These are phyloP conservation scores for Castanea mollissima DNA, from an alignment of 306 rosid species.

Conservation along the genomic window DNA sequence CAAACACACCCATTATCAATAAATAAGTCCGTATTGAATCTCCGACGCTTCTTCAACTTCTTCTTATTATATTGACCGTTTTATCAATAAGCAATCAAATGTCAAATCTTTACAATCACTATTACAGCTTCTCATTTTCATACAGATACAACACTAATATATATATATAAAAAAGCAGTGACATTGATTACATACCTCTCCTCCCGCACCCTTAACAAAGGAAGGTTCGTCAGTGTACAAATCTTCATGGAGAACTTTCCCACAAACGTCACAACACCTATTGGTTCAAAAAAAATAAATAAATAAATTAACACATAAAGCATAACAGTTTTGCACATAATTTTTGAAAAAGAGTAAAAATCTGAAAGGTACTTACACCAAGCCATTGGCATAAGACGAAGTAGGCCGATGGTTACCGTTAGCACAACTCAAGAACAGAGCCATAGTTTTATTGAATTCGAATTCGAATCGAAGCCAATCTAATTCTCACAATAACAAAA, in stretches of 20 bases:
- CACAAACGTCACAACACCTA: constrained; percentile 34
- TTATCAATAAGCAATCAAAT: background rate
- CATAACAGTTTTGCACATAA: background rate
- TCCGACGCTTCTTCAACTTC: too few species aligned
- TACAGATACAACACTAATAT: background rate
- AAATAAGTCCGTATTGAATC: too few species aligned
- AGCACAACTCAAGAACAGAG: background rate
- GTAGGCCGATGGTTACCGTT: background rate
- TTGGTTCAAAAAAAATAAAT: background rate
- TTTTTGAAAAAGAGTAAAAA: background rate
- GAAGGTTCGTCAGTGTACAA: constrained; percentile 14
- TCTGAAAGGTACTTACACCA: background rate
- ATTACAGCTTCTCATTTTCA: background rate
- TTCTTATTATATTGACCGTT: too few species aligned
- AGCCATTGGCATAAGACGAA: background rate
- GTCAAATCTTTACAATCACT: background rate
- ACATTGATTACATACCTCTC: constrained; percentile 19
- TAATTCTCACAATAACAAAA: too few species aligned
- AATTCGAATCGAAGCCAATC: background rate
- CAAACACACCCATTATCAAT: too few species aligned
- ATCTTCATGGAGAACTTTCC: constrained; percentile 29
- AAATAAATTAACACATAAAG: background rate
- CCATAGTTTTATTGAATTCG: background rate
- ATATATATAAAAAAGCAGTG: background rate
- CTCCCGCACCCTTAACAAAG: constrained; percentile 15